Conservation (phyloP, 176 grass and related monocot genomes). For the Eleusine coracana region DNA sequence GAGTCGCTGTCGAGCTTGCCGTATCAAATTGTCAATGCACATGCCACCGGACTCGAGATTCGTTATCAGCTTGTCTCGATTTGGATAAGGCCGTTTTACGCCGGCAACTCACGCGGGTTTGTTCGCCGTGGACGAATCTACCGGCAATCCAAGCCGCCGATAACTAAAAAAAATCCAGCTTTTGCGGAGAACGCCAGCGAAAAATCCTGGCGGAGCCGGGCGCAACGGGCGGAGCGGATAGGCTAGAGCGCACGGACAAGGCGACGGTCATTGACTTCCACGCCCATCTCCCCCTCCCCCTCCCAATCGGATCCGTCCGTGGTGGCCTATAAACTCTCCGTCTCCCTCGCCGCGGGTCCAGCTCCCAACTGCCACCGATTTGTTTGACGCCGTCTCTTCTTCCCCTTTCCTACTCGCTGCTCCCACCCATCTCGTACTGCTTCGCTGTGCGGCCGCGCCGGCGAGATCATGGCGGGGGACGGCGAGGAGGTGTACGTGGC, state of each 20-base stretch:
- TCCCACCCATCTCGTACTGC: background rate
- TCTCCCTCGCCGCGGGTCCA: background rate
- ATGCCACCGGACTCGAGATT: background rate
- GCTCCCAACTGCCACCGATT: conserved; percentile 27
- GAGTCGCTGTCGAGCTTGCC: background rate
- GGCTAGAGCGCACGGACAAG: background rate
- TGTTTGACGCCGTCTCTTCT: background rate
- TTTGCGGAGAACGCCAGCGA: conserved; percentile 4
- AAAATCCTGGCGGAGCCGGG: background rate
- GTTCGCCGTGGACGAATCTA: conserved; percentile 12
- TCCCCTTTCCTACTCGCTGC: conserved; percentile 26
- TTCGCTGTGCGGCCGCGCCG: background rate
- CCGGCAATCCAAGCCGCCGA: background rate
- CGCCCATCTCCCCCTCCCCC: conserved; percentile 7
- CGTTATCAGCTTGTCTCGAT: background rate
- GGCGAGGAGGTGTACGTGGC: conserved; percentile 71
- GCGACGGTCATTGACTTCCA: conserved; percentile 41
- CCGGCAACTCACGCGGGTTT: background rate
- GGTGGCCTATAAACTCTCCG: conserved; percentile 26
- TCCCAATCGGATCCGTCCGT: conserved; percentile 40
- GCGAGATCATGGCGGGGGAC: conserved; percentile 41
- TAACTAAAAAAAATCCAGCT: background rate
- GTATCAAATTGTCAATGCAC: conserved; percentile 6
- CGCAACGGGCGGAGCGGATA: conserved; percentile 2
- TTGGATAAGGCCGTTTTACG: conserved; percentile 4